These are phyloP conservation scores for Arthrobotrys iridis DNA, from an alignment of 2,329 filamentous ascomycete species.

Conservation along the genomic window DNA sequence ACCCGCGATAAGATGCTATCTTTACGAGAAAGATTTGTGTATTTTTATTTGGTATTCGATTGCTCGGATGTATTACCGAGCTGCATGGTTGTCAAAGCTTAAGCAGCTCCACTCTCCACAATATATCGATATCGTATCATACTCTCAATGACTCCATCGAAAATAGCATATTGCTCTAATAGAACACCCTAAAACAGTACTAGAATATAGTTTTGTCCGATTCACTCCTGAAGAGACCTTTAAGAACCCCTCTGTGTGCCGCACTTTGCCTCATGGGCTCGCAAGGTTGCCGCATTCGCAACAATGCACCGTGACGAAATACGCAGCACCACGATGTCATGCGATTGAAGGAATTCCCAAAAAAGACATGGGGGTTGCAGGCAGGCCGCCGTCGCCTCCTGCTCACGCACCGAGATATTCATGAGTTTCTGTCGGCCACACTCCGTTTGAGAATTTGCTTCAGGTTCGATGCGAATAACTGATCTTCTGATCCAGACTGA, in stretches of 20 bases:
- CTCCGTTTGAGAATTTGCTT: constrained; percentile 17
- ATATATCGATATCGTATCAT: background rate
- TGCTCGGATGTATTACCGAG: constrained; percentile 19
- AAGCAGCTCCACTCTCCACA: background rate
- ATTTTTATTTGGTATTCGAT: constrained; percentile 43
- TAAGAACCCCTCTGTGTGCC: constrained; percentile 1
- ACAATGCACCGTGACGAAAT: constrained; percentile 32
- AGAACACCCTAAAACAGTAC: background rate
- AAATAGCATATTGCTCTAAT: background rate
- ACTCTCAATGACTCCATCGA: background rate
- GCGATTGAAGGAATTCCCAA: background rate
- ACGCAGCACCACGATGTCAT: constrained; percentile 12
- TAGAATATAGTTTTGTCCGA: background rate
- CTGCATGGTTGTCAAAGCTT: constrained; percentile 16
- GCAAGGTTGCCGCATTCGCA: background rate
- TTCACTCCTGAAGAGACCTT: background rate
- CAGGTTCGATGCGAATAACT: constrained; percentile 7
- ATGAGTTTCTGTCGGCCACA: constrained; percentile 33
- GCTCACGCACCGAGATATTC: background rate
- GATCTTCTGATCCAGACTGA: constrained; percentile 48
- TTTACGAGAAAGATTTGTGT: constrained; percentile 50
- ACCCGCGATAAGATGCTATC: constrained; percentile 29
- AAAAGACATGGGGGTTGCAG: too few relatives aligned
- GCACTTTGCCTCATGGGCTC: constrained; percentile 13
- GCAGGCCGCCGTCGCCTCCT: constrained; percentile 1